Base-by-base conservation (phyloP, 2,329 filamentous ascomycete genomes). In the Tolypocladium sp. region DNA sequence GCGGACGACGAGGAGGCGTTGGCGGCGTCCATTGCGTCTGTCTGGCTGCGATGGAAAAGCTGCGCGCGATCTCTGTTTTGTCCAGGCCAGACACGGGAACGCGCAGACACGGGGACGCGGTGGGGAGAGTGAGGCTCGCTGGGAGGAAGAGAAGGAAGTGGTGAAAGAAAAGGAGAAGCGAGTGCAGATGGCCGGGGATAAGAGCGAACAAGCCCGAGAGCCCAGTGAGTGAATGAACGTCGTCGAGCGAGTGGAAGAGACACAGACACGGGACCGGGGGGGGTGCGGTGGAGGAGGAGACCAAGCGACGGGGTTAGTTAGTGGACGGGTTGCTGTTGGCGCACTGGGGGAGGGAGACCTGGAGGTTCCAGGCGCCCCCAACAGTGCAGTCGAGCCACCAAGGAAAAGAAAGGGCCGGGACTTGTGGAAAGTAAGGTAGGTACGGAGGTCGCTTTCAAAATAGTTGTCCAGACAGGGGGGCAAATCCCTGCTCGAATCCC, bases 1-100 rank as follows among this genome's bases (percentile, higher is more conserved):
- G 82, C 87, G 67, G 83, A 82, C 71, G 89, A 82, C 71, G 89
- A 85, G 64, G 85, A 75, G 66, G 83, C 73, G 73, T 88, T 88
- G 67, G 83, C 73, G 67, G 83, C 72, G 68, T 79, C 80, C 81
- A 83, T 83, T 65, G 63, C 63, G 62, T 60, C 59, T 40, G 57
- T 58, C 27, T 56, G 25, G 57, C 49, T 51, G n/a, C 53, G 30
- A 38, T 20, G 37, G 30, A 15, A 30, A 37, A 20, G 41, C 33
- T 57, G 51, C 40, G 30, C 41, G 30, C 55, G 46, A 33, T 25
- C 25, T 15, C 15, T 51, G 27, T 33, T 27, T 40, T 17, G 53
- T 60, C 55, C 57, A 33, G 58, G 60, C 57, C 33, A 49, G 25
- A 30, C 25, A 17, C 13, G 25, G 44, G 20, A 13, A 27, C 13